Evolutionary conservation across 805 yeast genomes (phyloP).

Genomic region (Starmera dryadoides): DNA sequence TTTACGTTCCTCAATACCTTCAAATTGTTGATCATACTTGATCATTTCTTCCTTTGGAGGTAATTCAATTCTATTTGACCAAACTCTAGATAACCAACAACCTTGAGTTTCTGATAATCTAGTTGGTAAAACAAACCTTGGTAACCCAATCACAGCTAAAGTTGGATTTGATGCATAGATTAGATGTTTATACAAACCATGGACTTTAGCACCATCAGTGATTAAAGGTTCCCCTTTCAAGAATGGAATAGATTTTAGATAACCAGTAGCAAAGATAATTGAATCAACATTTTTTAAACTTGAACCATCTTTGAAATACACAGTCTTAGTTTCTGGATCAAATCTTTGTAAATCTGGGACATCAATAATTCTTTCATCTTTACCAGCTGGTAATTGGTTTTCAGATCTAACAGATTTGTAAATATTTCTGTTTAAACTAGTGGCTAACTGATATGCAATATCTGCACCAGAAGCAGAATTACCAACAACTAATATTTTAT

Average conservation of each 20-base stretch:
- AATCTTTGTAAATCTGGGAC: conserved; percentile 36
- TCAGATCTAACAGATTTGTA: conserved; percentile 45
- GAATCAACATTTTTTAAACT: conserved; percentile 41
- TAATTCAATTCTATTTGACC: conserved; percentile 44
- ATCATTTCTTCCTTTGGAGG: conserved; percentile 44
- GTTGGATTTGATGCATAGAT: conserved; percentile 55
- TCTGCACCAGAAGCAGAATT: conserved; percentile 76
- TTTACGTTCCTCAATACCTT: conserved; percentile 37
- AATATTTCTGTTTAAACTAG: conserved; percentile 30
- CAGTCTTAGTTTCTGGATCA: conserved; percentile 28
- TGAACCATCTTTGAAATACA: conserved; percentile 43
- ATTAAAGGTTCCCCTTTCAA: conserved; percentile 32
- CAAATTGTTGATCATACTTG: conserved; percentile 31
- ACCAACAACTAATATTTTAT: conserved; percentile 59
- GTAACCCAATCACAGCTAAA: conserved; percentile 54
- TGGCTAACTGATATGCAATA: conserved; percentile 53
- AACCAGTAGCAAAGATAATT: conserved; percentile 71
- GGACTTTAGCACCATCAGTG: conserved; percentile 40
- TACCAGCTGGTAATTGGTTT: conserved; percentile 35
- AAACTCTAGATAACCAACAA: conserved; percentile 53
- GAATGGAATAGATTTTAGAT: conserved; percentile 59
- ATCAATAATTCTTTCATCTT: conserved; percentile 31
- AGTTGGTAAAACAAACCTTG: conserved; percentile 56
- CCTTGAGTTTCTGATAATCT: conserved; percentile 61
- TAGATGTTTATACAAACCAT: conserved; percentile 53